These are phyloP conservation scores for Tulasnella calospora DNA, from an alignment of 768 basidiomycete genomes.

Conservation along the genomic window DNA sequence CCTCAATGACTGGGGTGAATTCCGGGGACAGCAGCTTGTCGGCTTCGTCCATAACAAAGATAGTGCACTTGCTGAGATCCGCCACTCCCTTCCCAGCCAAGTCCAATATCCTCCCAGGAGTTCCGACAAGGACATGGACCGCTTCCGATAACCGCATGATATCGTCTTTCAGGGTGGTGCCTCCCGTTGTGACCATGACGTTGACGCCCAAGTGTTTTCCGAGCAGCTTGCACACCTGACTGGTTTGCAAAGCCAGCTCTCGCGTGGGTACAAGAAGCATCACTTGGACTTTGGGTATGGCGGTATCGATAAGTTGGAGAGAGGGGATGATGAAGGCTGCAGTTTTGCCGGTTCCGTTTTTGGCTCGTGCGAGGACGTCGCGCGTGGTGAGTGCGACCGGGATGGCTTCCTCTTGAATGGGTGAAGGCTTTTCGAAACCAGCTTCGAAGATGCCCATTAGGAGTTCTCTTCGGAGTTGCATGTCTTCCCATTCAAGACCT, in stretches of 20 bases:
- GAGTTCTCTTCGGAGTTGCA: slow-evolving; percentile 85
- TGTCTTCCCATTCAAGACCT: slow-evolving; percentile 93
- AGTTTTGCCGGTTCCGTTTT: slow-evolving; percentile 97
- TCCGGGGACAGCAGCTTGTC: slow-evolving; percentile 97
- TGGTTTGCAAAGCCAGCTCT: slow-evolving; percentile 94
- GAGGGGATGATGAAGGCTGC: slow-evolving; percentile 98
- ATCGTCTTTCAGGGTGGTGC: slow-evolving; percentile 96
- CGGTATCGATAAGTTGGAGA: slow-evolving; percentile 84
- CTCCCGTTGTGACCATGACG: slow-evolving; percentile 99
- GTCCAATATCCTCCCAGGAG: slow-evolving; percentile 93
- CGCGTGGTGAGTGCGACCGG: slow-evolving; percentile 89
- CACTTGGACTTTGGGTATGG: slow-evolving; percentile 85
- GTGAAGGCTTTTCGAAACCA: slow-evolving; percentile 92
- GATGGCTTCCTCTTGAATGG: slow-evolving; percentile 99
- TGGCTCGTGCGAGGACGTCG: slow-evolving; percentile 91
- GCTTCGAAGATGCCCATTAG: slow-evolving; percentile 99
- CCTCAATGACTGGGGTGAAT: slow-evolving; percentile 98
- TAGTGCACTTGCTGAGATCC: slow-evolving; percentile 87
- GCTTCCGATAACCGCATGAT: slow-evolving; percentile 84
- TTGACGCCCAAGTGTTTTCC: slow-evolving; percentile 93
- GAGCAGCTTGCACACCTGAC: slow-evolving; percentile 96
- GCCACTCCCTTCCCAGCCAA: slow-evolving; percentile 89
- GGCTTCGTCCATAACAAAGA: slow-evolving; percentile 99
- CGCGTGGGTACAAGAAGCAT: slow-evolving; percentile 97
- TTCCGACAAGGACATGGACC: slow-evolving; percentile 96